Evolutionary conservation across 192 early-diverging fungal genomes (phyloP).

Genomic region (Rhizoclosmatium sp.): DNA sequence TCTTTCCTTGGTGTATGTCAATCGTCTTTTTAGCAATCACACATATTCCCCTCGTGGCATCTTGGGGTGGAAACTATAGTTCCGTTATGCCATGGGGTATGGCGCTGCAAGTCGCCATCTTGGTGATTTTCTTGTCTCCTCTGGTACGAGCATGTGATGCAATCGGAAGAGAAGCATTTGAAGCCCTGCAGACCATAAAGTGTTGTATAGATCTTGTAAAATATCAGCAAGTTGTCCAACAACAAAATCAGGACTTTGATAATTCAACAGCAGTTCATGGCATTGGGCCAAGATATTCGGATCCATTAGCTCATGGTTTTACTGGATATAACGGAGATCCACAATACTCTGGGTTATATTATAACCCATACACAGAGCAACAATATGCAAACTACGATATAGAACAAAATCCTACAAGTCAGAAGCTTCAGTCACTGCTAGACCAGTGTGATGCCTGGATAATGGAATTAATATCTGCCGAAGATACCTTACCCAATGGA

Average conservation of each 20-base stretch:
- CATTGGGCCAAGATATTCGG: too few relatives aligned
- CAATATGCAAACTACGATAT: background rate
- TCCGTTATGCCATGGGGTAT: conserved; percentile 13
- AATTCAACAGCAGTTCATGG: background rate
- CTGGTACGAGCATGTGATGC: conserved; percentile 24
- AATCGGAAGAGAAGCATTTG: conserved; percentile 9
- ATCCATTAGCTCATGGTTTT: conserved; percentile 6
- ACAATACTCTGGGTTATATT: background rate
- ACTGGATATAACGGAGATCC: too few relatives aligned
- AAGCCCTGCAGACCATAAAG: conserved; percentile 23
- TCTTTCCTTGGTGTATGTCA: conserved; percentile 28
- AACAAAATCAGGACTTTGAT: background rate
- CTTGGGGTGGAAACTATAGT: conserved; percentile 20
- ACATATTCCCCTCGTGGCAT: conserved; percentile 26
- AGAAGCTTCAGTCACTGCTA: conserved; percentile 27
- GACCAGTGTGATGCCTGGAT: conserved; percentile 30
- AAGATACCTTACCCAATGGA: background rate
- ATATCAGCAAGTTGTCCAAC: background rate
- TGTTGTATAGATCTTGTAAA: conserved; percentile 19
- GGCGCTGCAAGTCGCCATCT: conserved; percentile 15
- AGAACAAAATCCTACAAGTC: background rate
- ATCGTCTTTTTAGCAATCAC: conserved; percentile 28
- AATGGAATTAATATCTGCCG: background rate
- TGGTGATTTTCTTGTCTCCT: conserved; percentile 1
- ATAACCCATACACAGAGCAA: background rate